A percentile compares a stretch with the other conserved stretches of the same genome.
These are phyloP conservation scores for Dictyostelium intermedium DNA, from an alignment of 78 protist species.

Conservation along the genomic window DNA sequence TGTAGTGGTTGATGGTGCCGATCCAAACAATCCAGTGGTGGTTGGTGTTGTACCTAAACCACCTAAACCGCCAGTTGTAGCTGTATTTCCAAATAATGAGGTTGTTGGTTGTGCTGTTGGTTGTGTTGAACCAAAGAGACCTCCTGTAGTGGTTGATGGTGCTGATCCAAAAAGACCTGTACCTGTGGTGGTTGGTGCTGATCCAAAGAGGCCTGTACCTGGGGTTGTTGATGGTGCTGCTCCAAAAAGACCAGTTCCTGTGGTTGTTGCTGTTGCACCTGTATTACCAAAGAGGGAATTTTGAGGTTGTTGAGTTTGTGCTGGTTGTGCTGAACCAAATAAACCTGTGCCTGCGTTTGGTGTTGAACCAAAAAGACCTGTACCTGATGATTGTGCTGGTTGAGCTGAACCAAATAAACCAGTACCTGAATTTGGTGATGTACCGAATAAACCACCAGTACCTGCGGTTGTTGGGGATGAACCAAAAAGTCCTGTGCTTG, in stretches of 20 bases:
- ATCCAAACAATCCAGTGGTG: background rate
- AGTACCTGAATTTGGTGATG: background rate
- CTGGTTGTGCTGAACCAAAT: background rate
- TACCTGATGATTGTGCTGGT: background rate
- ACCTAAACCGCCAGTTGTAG: background rate
- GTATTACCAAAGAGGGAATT: background rate
- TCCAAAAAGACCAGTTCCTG: background rate
- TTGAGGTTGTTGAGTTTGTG: background rate
- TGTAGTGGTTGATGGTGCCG: background rate
- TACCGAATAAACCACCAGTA: constrained; percentile 1
- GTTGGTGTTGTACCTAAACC: background rate
- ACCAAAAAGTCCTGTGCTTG: background rate
- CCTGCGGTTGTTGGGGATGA: background rate
- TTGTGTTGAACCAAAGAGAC: background rate
- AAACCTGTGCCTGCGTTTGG: background rate
- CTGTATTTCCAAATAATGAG: background rate
- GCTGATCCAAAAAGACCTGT: background rate
- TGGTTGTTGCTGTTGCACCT: background rate
- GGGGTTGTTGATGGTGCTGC: background rate
- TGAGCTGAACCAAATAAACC: constrained; percentile 9
- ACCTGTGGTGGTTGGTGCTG: background rate
- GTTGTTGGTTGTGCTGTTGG: background rate
- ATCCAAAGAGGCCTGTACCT: background rate
- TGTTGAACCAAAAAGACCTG: background rate
- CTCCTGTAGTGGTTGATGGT: background rate